Evolutionary conservation across 768 basidiomycete genomes (phyloP).

Genomic region (Lentinula lateritia): DNA sequence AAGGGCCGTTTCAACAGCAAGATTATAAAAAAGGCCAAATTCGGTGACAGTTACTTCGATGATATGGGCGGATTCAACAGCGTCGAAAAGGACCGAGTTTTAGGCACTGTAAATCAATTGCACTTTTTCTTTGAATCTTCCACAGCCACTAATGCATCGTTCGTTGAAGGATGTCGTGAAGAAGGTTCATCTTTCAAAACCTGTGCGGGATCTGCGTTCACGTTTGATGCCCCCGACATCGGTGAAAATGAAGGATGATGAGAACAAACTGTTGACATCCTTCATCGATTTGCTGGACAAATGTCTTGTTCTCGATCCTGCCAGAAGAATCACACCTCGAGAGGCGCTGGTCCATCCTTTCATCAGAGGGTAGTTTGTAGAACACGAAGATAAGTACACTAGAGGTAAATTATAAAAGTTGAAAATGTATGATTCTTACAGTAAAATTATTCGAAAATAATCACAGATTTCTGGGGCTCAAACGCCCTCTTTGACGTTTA

Average conservation of each 20-base stretch:
- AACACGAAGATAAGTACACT: not conserved
- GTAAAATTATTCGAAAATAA: no score
- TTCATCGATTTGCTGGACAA: constrained; percentile 92
- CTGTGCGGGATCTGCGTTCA: constrained; percentile 73
- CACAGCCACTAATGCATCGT: constrained; percentile 14
- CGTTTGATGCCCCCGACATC: constrained; percentile 77
- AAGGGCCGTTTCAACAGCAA: constrained; percentile 91
- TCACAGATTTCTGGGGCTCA: no score
- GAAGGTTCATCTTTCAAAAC: constrained; percentile 80
- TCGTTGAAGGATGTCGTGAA: constrained; percentile 67
- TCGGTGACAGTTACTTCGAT: constrained; percentile 91
- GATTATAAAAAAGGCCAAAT: constrained; percentile 92
- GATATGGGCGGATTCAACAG: constrained; percentile 84
- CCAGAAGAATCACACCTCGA: constrained; percentile 80
- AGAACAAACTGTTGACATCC: constrained; percentile 67
- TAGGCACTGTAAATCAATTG: constrained; percentile 65
- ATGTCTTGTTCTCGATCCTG: constrained; percentile 83
- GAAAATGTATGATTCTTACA: not conserved
- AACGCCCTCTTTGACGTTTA: no score
- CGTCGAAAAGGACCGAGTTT: constrained; percentile 79
- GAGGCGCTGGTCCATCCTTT: constrained; percentile 89
- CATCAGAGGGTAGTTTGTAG: constrained; percentile 27
- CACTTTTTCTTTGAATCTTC: constrained; percentile 2
- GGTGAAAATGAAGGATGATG: constrained; percentile 83
- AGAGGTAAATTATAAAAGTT: not conserved